Base-by-base conservation (phyloP, 2,329 filamentous ascomycete species). In the Penicillium sp. region DNA sequence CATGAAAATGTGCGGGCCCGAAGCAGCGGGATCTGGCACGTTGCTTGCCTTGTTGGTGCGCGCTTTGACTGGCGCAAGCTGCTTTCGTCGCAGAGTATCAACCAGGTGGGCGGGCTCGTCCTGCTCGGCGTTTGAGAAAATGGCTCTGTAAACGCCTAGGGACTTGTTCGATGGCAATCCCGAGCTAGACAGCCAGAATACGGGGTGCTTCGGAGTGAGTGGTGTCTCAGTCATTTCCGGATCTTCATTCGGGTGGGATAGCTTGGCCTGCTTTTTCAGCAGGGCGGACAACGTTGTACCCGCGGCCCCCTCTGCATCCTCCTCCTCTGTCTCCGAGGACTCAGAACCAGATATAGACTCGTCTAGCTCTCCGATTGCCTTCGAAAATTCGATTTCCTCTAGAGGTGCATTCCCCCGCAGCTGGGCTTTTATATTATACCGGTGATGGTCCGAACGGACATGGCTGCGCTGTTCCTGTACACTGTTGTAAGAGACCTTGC, bases 401-500 rank as follows among this genome's bases (percentile, higher is more conserved):
- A 97, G 88, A 0, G 90, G 77, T 10, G 82, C 83, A 57, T 82
- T 81, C 0, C 90, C 90, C 47, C 91, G 86, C 56, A 96, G 78
- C 78, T 91, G 96, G 72, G 93, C 90, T 76, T 96, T 97, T 60
- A 97, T 78, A 72, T 99, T 99, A 78, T 97, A 99, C 63, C 89
- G 85, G 74, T 99, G 94, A 49, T 95, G 82, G 70, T 99, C 94
- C 10, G 93, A 96, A 68, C 90, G 89, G 57, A 91, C 86, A 75
- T 99, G 94, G 58, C 86, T 84, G 60, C 91, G 85, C 72, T 97
- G 93, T 61, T 97, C 93, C 60, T 86, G 82, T 8, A 96, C 82
- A 10, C 82, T 88, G 33, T 81, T 70, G 68, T 95, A 96, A 6
- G 83, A 80, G 38, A 92, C 81, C 40, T 82, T 81, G 76, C 94